Evolutionary conservation across 2,329 filamentous ascomycete species (phyloP).

Genomic region (Penicillium verrucosum): DNA sequence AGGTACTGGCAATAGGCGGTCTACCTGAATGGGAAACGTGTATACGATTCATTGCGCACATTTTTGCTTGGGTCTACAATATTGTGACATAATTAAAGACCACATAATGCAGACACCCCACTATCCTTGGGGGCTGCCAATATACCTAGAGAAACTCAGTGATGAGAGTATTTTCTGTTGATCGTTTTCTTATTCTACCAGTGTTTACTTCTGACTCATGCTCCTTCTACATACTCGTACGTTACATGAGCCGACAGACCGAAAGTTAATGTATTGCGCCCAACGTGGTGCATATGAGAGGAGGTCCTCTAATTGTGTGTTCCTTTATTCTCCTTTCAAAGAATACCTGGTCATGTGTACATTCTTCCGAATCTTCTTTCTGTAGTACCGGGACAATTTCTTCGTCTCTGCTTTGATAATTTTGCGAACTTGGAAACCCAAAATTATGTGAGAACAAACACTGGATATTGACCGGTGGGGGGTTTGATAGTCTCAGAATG

Average conservation of each 20-base stretch:
- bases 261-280: background rate
- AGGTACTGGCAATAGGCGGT: conserved; percentile 58
- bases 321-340: background rate
- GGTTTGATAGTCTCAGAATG: background rate
- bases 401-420: background rate
- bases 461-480: no score
- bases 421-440: background rate
- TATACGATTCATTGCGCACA: background rate
- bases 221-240: background rate
- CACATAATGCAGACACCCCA: conserved; percentile 3
- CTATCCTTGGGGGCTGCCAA: background rate
- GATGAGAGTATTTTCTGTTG: background rate
- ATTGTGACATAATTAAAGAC: conserved; percentile 11
- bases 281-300: no score
- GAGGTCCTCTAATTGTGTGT: no score
- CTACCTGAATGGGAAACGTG: background rate
- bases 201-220: background rate
- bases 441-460: background rate
- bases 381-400: no score
- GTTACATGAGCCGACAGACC: background rate
- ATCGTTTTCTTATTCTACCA: background rate
- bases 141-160: background rate
- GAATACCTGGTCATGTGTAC: background rate
- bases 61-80: conserved; percentile 5
- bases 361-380: background rate